These are phyloP conservation scores for Rhizomucor miehei DNA, from an alignment of 371 early-diverging fungal genomes.

Conservation along the genomic window DNA sequence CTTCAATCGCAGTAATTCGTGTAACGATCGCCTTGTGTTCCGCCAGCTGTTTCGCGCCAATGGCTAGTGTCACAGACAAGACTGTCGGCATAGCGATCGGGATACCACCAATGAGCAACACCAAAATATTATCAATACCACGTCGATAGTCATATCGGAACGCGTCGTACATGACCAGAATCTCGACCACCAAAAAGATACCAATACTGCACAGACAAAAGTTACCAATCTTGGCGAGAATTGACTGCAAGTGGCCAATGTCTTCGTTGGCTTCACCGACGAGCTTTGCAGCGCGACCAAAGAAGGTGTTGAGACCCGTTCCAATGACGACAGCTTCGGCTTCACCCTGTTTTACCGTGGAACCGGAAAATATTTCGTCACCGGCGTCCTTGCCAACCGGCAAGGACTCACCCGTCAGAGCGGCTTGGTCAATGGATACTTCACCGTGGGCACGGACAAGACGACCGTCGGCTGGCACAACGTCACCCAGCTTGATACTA, in stretches of 20 bases:
- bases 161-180: slow-evolving; percentile 77
- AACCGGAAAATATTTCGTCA: slow-evolving; percentile 71
- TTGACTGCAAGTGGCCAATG: slow-evolving; percentile 84
- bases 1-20: slow-evolving; percentile 85
- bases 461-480: slow-evolving; percentile 75
- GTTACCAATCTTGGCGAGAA: slow-evolving; percentile 89
- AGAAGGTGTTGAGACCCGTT: slow-evolving; percentile 85
- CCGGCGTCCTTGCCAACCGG: slow-evolving; percentile 68
- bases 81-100: slow-evolving; percentile 82
- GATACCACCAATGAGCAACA: slow-evolving; percentile 77
- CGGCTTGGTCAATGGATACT: slow-evolving; percentile 71
- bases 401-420: slow-evolving; percentile 82
- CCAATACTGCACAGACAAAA: slow-evolving; percentile 73
- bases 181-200: slow-evolving; percentile 71
- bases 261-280: slow-evolving; percentile 77
- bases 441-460: slow-evolving; percentile 47
- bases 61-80: slow-evolving; percentile 91
- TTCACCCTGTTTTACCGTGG: slow-evolving; percentile 91
- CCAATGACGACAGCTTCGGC: slow-evolving; percentile 83
- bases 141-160: slow-evolving; percentile 69
- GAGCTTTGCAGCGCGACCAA: slow-evolving; percentile 84
- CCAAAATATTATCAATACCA: slow-evolving; percentile 69
- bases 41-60: slow-evolving; percentile 91
- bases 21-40: slow-evolving; percentile 93
- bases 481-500: slow-evolving; percentile 72